Percentiles rank a stretch among this genome's conserved stretches.
These are phyloP conservation scores for Porcisia deanei DNA, from an alignment of 208 protist genomes.

Conservation along the genomic window DNA sequence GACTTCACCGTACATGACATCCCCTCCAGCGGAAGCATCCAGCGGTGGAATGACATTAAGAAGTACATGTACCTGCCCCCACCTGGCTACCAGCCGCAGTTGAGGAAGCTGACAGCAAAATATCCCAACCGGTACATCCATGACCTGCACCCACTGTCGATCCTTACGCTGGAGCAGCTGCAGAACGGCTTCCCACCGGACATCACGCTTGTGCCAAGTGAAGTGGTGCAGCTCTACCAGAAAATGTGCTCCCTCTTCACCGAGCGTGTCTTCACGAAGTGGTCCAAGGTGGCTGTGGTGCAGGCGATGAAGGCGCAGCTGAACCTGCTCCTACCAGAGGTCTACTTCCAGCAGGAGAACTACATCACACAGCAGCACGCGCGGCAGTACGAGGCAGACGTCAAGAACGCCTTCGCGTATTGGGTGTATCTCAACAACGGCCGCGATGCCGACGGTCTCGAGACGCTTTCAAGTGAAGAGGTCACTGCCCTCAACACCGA, in stretches of 20 bases:
- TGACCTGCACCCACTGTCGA: constrained; percentile 88
- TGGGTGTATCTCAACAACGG: constrained; percentile 72
- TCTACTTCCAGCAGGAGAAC: constrained; percentile 78
- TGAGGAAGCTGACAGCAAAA: constrained; percentile 73
- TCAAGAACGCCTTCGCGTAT: constrained; percentile 81
- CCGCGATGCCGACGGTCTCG: constrained; percentile 41
- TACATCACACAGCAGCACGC: constrained; percentile 87
- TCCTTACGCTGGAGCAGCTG: constrained; percentile 84
- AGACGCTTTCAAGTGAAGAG: constrained; percentile 38
- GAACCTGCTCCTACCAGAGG: constrained; percentile 56
- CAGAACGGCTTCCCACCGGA: constrained; percentile 84
- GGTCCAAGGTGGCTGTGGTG: constrained; percentile 49
- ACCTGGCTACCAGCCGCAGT: constrained; percentile 40
- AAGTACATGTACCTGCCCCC: constrained; percentile 90
- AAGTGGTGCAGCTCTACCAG: constrained; percentile 85
- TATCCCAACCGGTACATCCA: constrained; percentile 67
- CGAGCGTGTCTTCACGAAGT: constrained; percentile 40
- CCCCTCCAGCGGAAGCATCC: constrained; percentile 66
- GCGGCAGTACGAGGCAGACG: constrained; percentile 82
- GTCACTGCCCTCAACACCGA: constrained; percentile 44
- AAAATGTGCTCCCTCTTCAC: constrained; percentile 63
- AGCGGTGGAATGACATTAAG: constrained; percentile 93
- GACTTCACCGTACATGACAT: constrained; percentile 84
- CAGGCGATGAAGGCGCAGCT: constrained; percentile 48
- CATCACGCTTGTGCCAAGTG: constrained; percentile 85